Percentiles rank a stretch among this genome's conserved stretches.
These are phyloP conservation scores for Bruguiera gymnorhiza DNA, from an alignment of 345 rosid species.

Conservation along the genomic window DNA sequence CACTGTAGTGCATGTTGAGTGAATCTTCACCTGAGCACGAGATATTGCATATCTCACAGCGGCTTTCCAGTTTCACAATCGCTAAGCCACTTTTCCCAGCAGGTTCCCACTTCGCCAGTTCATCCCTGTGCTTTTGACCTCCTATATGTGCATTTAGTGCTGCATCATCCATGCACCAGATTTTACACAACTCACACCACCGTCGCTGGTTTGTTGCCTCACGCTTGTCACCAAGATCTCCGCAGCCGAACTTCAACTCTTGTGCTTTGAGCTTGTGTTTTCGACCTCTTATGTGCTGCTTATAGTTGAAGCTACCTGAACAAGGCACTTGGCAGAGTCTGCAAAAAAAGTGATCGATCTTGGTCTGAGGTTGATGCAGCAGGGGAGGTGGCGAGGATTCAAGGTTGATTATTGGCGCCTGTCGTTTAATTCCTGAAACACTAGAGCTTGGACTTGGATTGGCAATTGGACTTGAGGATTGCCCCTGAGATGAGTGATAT, in stretches of 20 bases:
- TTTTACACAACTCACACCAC: conserved; percentile 17
- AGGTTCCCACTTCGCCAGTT: background rate
- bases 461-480: conserved; percentile 4
- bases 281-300: conserved; percentile 21
- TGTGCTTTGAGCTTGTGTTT: conserved; percentile 22
- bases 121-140: conserved; percentile 22
- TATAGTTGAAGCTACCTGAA: conserved; percentile 11
- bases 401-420: conserved; percentile 1
- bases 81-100: background rate
- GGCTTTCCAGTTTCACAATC: background rate
- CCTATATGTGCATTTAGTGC: conserved; percentile 9
- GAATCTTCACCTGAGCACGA: background rate
- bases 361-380: background rate
- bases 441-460: background rate
- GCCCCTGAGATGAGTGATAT: conserved; percentile 13
- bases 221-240: background rate
- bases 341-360: conserved; percentile 5
- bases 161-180: conserved; percentile 23
- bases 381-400: conserved; percentile 6
- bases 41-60: background rate
- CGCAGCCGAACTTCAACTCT: conserved; percentile 4
- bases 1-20: background rate
- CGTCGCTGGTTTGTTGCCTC: background rate
- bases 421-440: conserved; percentile 10
- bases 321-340: conserved; percentile 25